These are phyloP conservation scores for Leptodermis oblonga DNA, from an alignment of 257 asterid genomes.

Conservation along the genomic window DNA sequence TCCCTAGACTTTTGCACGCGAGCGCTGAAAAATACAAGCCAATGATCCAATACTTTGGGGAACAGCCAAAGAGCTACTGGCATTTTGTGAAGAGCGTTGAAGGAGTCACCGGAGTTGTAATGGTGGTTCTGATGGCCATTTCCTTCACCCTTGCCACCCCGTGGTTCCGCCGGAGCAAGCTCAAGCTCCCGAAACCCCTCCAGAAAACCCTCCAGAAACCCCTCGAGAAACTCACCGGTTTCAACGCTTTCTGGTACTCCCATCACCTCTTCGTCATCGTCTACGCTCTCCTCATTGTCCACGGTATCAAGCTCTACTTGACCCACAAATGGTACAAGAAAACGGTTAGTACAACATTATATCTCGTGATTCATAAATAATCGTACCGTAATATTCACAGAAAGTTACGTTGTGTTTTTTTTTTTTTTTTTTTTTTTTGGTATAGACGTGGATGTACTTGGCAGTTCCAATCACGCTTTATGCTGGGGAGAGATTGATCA, in stretches of 20 bases:
- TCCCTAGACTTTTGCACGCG: slow-evolving; percentile 56
- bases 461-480: slow-evolving; percentile 56
- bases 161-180: slow-evolving; percentile 58
- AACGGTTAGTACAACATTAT: slow-evolving; percentile 39
- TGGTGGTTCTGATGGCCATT: slow-evolving; percentile 77
- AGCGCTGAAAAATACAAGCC: slow-evolving; percentile 39
- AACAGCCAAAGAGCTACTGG: slow-evolving; percentile 66
- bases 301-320: slow-evolving; percentile 72
- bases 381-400: too few relatives aligned
- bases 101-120: slow-evolving; percentile 74
- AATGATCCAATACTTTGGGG: slow-evolving; percentile 48
- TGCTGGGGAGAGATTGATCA: slow-evolving; percentile 59
- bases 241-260: slow-evolving; percentile 93
- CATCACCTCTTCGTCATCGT: slow-evolving; percentile 76
- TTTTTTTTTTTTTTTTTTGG: too few relatives aligned
- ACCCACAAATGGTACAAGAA: slow-evolving; percentile 55
- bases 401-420: too few relatives aligned
- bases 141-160: slow-evolving; percentile 84
- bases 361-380: too few relatives aligned
- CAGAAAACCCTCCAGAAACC: slow-evolving; percentile 63
- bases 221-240: slow-evolving; percentile 62
- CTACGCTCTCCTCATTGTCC: slow-evolving; percentile 60
- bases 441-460: slow-evolving; percentile 94
- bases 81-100: slow-evolving; percentile 54
- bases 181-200: slow-evolving; percentile 54